Evolutionary conservation across 352 stramenopile genomes (phyloP), one percentile per base, ranked within the genome.

Genomic region (Phytophthora citrophthora): DNA sequence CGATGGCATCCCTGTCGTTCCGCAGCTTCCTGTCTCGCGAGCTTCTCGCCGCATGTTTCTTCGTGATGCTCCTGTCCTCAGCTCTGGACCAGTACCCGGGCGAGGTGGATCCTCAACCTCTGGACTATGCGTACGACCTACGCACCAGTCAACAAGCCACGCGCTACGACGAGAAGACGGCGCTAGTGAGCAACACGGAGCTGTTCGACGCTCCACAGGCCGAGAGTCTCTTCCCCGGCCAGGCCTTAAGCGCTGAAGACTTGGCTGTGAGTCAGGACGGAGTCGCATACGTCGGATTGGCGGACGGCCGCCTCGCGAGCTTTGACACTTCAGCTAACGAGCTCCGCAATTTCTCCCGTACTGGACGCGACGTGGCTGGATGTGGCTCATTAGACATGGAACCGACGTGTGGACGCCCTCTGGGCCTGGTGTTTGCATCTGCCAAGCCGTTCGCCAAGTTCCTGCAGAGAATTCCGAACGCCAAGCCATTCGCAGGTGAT

Each of bases 21-120:
- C 58, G 70, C 47, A 68, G 71, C 48, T 72, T 86, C 53, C 32
- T 89, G 31, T 80, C 80, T 26, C 74, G 70, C 29, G 74, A 70
- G 46, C 54, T 89, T 48, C 68, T 88, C 13, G 65, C 77, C n/a
- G 53, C 70, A 41, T 75, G 70, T 52, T 74, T 88, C 43, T 64
- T 81, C 49, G 70, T 81, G 16, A 83, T 81, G 63, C 69, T 89
- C 12, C 43, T 89, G 40, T 87, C 80, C 50, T 78, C 74, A 0
- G 69, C 70, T 2, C 45, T 89, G 31, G 80, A 88, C 58, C 76
- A 86, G 16, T 71, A 77, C 57, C 73, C 74, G 12, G 64, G 66
- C 13, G 59, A 78, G 13, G 72, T 80, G 47, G 72, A 77, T 1
- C 77, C 73, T 2, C 50, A 77, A 24, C 64, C 68, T 43, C 44